A percentile compares a stretch with the other conserved stretches of the same genome.
Conservation (phyloP, 192 early-diverging fungal species). For the Backusella psychrophila region DNA sequence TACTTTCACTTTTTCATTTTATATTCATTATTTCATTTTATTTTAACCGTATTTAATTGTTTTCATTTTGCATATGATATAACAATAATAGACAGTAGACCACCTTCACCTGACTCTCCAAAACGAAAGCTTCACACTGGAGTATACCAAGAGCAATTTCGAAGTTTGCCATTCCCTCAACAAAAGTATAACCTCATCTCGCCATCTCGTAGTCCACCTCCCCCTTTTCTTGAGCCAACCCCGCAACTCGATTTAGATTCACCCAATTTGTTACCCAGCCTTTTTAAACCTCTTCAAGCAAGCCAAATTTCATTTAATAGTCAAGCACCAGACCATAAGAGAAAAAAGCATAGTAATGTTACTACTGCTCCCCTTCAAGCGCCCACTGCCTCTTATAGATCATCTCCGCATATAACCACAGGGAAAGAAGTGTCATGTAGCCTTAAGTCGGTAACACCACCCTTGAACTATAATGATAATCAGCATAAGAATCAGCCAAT, state of each 20-base stretch:
- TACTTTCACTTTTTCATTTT: background rate
- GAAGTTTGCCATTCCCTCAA: slow-evolving; percentile 5
- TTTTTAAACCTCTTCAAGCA: background rate
- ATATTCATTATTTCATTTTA: background rate
- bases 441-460: background rate
- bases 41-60: background rate
- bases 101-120: slow-evolving; percentile 14
- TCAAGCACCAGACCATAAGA: background rate
- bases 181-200: slow-evolving; percentile 10
- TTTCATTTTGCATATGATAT: background rate
- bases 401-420: background rate
- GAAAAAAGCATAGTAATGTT: background rate
- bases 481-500: background rate
- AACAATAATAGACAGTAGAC: slow-evolving; percentile 6
- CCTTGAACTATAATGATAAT: background rate
- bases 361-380: background rate
- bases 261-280: slow-evolving; percentile 4
- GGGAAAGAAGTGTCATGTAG: background rate
- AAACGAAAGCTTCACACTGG: slow-evolving; percentile 1
- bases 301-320: background rate
- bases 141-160: background rate
- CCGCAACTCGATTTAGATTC: slow-evolving; percentile 13
- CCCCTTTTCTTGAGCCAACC: slow-evolving; percentile 7
- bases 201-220: background rate
- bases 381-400: background rate